Percentiles rank a stretch among this genome's conserved stretches.
These are phyloP conservation scores for Acer yangbiense DNA, from an alignment of 345 rosid species.

Conservation along the genomic window DNA sequence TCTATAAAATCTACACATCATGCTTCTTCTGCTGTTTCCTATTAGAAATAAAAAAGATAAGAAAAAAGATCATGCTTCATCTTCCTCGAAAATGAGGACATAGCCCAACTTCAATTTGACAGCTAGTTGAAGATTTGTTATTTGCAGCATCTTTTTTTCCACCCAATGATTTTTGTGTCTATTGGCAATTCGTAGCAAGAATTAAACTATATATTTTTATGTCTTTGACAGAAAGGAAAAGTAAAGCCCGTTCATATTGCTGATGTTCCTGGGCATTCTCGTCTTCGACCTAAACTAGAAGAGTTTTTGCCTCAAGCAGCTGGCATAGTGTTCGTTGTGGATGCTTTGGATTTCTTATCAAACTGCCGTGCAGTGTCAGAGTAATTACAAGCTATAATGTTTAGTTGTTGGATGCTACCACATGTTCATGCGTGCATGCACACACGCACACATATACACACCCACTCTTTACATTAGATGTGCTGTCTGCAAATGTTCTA, in stretches of 20 bases:
- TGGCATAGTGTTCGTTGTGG: constrained; percentile 84
- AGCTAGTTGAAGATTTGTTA: not conserved
- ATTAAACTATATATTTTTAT: constrained; percentile 13
- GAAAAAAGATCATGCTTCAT: not conserved
- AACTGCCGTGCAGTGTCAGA: constrained; percentile 75
- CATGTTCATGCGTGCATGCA: not conserved
- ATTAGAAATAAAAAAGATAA: too few relatives aligned
- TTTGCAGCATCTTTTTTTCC: not conserved
- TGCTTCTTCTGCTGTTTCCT: not conserved
- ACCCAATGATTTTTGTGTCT: not conserved
- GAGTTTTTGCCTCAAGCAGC: constrained; percentile 84
- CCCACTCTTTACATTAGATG: not conserved
- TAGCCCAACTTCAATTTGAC: not conserved
- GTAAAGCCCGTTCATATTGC: constrained; percentile 75
- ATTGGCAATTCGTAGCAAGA: not conserved
- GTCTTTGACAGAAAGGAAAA: constrained; percentile 61
- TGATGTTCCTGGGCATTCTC: constrained; percentile 97
- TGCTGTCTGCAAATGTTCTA: constrained; percentile 8
- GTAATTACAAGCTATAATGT: constrained; percentile 42
- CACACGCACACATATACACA: not conserved
- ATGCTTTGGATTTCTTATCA: constrained; percentile 87
- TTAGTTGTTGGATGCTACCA: not conserved
- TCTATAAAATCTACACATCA: constrained; percentile 4
- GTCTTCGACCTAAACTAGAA: constrained; percentile 79
- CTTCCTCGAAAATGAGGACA: not conserved